phyloP scores from a whole-genome alignment of 179 eudicot genomes.

The Drosera spatulata region DNA sequence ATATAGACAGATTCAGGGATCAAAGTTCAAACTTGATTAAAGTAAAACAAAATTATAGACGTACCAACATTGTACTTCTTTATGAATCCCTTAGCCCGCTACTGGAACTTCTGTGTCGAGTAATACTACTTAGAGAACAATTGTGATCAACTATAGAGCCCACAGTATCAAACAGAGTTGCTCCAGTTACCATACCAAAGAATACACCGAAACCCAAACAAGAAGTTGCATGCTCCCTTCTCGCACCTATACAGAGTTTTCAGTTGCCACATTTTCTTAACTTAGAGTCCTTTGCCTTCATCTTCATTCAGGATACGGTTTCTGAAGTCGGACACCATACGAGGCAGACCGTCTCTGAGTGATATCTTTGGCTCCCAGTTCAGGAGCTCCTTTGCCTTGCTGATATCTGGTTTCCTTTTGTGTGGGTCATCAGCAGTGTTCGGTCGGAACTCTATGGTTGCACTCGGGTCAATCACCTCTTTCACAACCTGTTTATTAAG shows the following conservation, averaged over 20 bases:
- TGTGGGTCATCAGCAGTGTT: conserved; percentile 87
- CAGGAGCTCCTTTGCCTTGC: conserved; percentile 58
- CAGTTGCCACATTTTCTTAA: conserved; percentile 1
- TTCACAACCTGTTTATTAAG: conserved; percentile 40
- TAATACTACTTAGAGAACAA: too few relatives aligned
- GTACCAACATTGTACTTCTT: too few relatives aligned
- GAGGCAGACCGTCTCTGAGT: conserved; percentile 63
- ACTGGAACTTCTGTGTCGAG: too few relatives aligned
- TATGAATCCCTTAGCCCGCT: too few relatives aligned
- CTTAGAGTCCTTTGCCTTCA: conserved; percentile 48
- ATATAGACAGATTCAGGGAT: too few relatives aligned
- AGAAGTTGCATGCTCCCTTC: too few relatives aligned
- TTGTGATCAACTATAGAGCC: too few relatives aligned
- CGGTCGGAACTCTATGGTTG: conserved; percentile 42
- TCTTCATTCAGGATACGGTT: conserved; percentile 64
- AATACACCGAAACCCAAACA: too few relatives aligned
- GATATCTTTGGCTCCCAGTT: conserved; percentile 78
- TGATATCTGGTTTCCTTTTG: conserved; percentile 74
- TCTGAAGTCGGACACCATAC: conserved; percentile 57
- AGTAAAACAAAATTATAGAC: too few relatives aligned
- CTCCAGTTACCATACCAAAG: too few relatives aligned
- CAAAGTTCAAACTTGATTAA: too few relatives aligned
- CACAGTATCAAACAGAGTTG: too few relatives aligned
- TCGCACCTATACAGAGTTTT: conserved; percentile 16
- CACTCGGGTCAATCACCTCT: conserved; percentile 63